phyloP scores from a whole-genome alignment of 176 grass and related monocot species.

The Urochloa ruziziensis region DNA sequence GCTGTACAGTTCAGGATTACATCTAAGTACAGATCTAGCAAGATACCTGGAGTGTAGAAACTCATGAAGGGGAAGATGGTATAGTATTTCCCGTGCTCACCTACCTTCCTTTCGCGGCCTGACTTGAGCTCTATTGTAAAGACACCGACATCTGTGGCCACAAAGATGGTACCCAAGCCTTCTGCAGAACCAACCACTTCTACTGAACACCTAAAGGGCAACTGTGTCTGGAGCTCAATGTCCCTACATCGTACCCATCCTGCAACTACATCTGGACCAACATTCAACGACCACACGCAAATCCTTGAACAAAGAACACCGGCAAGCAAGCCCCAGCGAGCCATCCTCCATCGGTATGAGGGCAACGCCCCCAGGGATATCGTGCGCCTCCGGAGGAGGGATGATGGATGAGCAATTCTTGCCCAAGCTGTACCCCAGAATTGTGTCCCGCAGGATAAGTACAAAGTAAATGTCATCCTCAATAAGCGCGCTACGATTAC shows the following conservation, averaged over 20 bases:
- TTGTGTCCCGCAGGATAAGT: background rate
- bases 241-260: background rate
- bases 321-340: background rate
- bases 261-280: background rate
- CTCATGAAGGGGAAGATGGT: background rate
- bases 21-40: background rate
- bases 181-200: background rate
- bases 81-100: no score
- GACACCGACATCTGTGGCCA: background rate
- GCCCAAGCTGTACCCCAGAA: background rate
- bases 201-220: background rate
- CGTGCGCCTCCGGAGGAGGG: background rate
- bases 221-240: background rate
- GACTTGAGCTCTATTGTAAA: slow-evolving; percentile 26
- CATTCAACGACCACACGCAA: background rate
- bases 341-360: background rate
- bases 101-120: background rate
- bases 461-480: background rate
- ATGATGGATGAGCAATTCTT: background rate
- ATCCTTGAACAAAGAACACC: background rate
- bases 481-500: background rate
- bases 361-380: background rate
- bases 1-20: background rate
- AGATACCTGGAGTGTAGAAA: slow-evolving; percentile 21
- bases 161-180: background rate